Base-by-base conservation (phyloP, 257 asterid species). In the Fraxinus americana region DNA sequence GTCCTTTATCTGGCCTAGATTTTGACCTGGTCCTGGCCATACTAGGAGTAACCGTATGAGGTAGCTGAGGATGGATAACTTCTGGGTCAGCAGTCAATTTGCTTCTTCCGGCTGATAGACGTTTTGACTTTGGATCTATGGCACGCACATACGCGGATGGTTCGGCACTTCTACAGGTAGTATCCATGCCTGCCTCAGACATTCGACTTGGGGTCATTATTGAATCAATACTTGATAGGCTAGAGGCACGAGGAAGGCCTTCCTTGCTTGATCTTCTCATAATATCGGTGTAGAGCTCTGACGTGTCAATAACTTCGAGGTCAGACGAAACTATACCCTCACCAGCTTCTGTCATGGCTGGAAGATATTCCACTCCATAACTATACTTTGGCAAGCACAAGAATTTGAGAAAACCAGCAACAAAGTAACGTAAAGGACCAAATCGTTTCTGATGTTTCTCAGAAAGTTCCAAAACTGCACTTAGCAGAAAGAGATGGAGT, bases 131-230 rank as follows among this genome's bases (percentile, higher is more conserved):
- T 35, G 97, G 80, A 83, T 95, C 98, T 61, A 93, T 91, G 70
- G 97, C 99, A 16, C 99, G 96, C 73, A 95, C 99, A 50, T 83
- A 93, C 13, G 93, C 98, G 16, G 99, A 95, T 52, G 98, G 99
- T 80, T 95, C 99, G 4, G 88, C 85, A 88, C 96, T 95, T 77
- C 95, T 88, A 67, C 90, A 92, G 54, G 94, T 89, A 32, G 98
- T 89, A 75, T 93, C 99, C 67, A 87, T 50, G 75, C 92, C 97
- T 38, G 87, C 86, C 71, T 88, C 98, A 12, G 98, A 87, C 83
- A 82, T 87, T 69, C 90, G 92, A 76, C 92, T 88, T 19, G 98
- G 99, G 72, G 96, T 88, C 97, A 95, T 93, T 65, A 95, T 90
- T 38, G 98, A 95, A 76, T 95, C 98, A 27, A 95, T 95, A 75